Percentiles rank a stretch among this genome's conserved stretches.
Conservation (phyloP, 495 filamentous ascomycete genomes). For the Podospora tetraspora region DNA sequence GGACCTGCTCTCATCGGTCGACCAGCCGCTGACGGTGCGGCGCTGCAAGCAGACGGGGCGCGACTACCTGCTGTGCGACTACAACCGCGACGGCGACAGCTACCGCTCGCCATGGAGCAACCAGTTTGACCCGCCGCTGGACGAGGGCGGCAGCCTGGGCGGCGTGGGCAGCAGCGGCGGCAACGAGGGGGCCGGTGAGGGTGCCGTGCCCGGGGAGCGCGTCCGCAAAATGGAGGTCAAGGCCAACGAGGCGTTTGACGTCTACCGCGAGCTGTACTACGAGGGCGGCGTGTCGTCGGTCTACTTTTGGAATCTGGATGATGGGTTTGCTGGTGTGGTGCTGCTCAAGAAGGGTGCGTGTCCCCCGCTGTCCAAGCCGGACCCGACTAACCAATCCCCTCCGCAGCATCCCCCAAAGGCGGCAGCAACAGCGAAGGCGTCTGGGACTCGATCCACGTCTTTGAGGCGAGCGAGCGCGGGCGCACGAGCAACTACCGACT, state of each 20-base stretch:
- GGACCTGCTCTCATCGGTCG: slow-evolving; percentile 94
- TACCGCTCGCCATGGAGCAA: slow-evolving; percentile 98
- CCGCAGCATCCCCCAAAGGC: slow-evolving; percentile 28
- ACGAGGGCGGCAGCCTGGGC: slow-evolving; percentile 38
- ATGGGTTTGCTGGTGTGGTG: slow-evolving; percentile 95
- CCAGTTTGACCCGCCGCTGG: slow-evolving; percentile 85
- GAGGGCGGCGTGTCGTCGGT: slow-evolving; percentile 93
- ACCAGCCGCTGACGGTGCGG: slow-evolving; percentile 84
- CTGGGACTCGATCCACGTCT: slow-evolving; percentile 99
- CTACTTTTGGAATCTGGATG: slow-evolving; percentile 98
- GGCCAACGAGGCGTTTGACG: slow-evolving; percentile 93
- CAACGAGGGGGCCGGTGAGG: slow-evolving; percentile 50
- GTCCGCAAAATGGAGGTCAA: slow-evolving; percentile 89
- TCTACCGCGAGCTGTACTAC: slow-evolving; percentile 97
- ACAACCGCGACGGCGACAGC: slow-evolving; percentile 97
- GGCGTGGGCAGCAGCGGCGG: slow-evolving; percentile 33
- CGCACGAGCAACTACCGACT: slow-evolving; percentile 94
- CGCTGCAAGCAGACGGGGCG: slow-evolving; percentile 82
- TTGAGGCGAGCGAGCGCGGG: slow-evolving; percentile 87
- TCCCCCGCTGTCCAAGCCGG: neutral
- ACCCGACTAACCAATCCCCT: neutral
- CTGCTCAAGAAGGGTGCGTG: slow-evolving; percentile 84
- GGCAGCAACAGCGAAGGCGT: slow-evolving; percentile 64
- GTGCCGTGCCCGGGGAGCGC: slow-evolving; percentile 73
- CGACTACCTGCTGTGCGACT: slow-evolving; percentile 98